Base-by-base conservation (phyloP, 2,329 filamentous ascomycete species). In the Penicillium sp. region DNA sequence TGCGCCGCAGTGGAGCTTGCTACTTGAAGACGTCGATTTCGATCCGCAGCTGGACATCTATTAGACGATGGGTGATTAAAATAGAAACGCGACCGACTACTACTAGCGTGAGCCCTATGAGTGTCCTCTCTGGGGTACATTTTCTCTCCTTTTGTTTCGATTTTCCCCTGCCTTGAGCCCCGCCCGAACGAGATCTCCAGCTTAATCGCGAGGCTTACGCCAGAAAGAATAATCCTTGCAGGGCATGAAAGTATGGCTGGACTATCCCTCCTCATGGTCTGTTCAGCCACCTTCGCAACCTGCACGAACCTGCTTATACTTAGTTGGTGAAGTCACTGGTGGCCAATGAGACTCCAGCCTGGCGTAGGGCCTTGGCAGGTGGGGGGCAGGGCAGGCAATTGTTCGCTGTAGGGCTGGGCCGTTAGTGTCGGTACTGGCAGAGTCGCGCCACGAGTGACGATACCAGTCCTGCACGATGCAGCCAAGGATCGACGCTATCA, bases 21-120 rank as follows among this genome's bases (percentile, higher is more conserved):
- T 66, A 38, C 45, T 66, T 22, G 61, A 67, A 2, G 61, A 67
- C 58, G 56, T 67, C 15, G 58, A 64, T 53, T 64, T 63, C 34
- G 51, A 54, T 31, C 35, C 58, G 12, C 54, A 52, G 48, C 48
- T 63, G 28, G 54, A 62, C 37, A n/a, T 41, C 7, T 60, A 41
- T 14, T 55, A 55, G 39, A 25, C 12, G 25, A 47, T 34, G 6
- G 35, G 15, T 28, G 17, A 25, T 39, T 38, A 39, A 39, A 52
- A 39, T 52, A 52, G 49, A 38, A 52, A 5, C 49, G 17, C 37
- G 35, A 14, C 34, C 35, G 37, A 20, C 15, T 25, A 15, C 5
- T 25, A 5, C 20, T 15, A 39, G 10, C 4, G 11, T 17, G 39
- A 41, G 8, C 39, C 6, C 8, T 42, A 31, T 42, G 14, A 25